A percentile compares a stretch with the other conserved stretches of the same genome.
Evolutionary conservation across 768 basidiomycete species (phyloP).

Genomic region (Pulveroboletus sp.): DNA sequence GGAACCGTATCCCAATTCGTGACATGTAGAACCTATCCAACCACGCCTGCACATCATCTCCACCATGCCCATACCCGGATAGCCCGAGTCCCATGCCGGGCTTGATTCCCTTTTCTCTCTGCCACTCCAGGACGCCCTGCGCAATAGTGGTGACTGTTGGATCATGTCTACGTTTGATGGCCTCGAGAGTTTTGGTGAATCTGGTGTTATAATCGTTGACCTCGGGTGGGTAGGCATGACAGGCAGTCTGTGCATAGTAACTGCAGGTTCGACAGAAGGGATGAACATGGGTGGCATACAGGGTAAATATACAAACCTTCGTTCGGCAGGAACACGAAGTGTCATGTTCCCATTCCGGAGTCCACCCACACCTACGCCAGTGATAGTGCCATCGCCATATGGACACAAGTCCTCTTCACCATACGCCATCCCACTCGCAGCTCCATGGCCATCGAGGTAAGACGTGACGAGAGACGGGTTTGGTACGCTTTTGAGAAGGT

Average conservation of each 20-base stretch:
- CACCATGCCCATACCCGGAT: constrained; percentile 55
- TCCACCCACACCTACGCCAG: constrained; percentile 13
- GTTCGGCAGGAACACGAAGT: constrained; percentile 79
- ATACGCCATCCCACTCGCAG: constrained; percentile 13
- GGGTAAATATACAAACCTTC: constrained; percentile 49
- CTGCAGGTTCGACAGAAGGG: constrained; percentile 35
- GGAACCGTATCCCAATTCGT: constrained; percentile 92
- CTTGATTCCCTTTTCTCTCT: constrained; percentile 45
- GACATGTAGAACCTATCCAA: constrained; percentile 96
- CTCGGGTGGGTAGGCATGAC: constrained; percentile 84
- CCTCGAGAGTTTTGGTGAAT: constrained; percentile 84
- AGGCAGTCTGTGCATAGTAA: constrained; percentile 79
- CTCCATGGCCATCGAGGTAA: constrained; percentile 32
- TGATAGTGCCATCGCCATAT: constrained; percentile 29
- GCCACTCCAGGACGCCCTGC: constrained; percentile 97
- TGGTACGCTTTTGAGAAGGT: constrained; percentile 70
- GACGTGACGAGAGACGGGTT: constrained; percentile 66
- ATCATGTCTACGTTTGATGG: constrained; percentile 93
- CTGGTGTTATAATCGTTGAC: constrained; percentile 89
- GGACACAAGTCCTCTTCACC: constrained; percentile 1
- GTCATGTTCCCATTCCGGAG: constrained; percentile 56
- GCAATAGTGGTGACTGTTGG: constrained; percentile 97
- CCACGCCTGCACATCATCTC: constrained; percentile 90
- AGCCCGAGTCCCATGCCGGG: constrained; percentile 27
- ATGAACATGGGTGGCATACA: background rate